Base-by-base conservation (phyloP, 2,329 filamentous ascomycete genomes). In the Penicillium sclerotigenum region DNA sequence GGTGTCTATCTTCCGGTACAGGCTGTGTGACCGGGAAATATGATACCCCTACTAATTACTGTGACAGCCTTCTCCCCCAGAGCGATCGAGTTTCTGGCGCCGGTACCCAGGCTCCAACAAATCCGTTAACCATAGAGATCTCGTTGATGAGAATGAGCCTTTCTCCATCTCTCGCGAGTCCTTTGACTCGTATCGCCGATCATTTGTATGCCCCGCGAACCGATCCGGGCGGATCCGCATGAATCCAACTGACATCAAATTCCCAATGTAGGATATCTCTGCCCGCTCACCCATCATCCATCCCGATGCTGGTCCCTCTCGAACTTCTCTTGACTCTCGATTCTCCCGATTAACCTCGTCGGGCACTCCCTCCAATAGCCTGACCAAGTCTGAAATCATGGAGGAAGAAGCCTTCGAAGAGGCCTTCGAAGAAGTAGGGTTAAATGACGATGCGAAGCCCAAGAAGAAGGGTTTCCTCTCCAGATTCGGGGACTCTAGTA, bases 131-230 rank as follows among this genome's bases (percentile, higher is more conserved):
- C 82, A 85, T 69, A 79, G 83, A 54, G 85, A 82, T 69, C 84
- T 88, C 65, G 79, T 90, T 57, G 86, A 87, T 66, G 91, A 96
- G 59, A 92, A 91, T 65, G 93, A 97, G 71, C 91, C 89, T 14
- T 97, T 97, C 72, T 91, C 89, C 61, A 97, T 97, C 72, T 96
- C 92, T 36, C 85, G 93, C 68, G 94, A 97, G 77, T 97, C 92
- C 2, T 97, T 97, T 70, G 94, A 97, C 73, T 96, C 92, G 3
- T 97, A 97, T 76, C 83, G 94, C 61, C 86, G 94, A 68, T 97
- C 92, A 61, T 97, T 97, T 79, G 93, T 96, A 83, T 65, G 88
- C 37, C 31, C 43, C 47, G 34, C 26, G 20, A 14, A 34, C 10
- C 9, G 9, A 37, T 13, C 20, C 18, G 14, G 8, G n/a, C 26